These are phyloP conservation scores for Balamuthia mandrillaris DNA, from an alignment of 208 protist genomes.

Conservation along the genomic window DNA sequence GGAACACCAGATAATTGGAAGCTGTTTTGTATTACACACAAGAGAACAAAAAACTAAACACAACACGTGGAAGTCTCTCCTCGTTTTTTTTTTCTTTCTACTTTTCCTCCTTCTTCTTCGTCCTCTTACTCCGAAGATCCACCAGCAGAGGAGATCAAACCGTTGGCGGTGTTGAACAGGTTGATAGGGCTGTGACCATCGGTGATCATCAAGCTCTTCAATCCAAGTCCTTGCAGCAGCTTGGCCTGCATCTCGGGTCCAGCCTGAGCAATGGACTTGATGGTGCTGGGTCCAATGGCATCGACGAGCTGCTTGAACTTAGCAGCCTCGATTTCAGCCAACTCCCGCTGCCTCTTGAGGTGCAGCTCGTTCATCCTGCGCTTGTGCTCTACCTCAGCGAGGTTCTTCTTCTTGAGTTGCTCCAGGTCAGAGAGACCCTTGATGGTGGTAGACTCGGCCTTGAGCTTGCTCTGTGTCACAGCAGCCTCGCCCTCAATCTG, in stretches of 20 bases:
- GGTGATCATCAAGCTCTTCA: slow-evolving; percentile 88
- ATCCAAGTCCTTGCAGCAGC: slow-evolving; percentile 86
- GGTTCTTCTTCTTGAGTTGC: slow-evolving; percentile 71
- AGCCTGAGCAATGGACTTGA: slow-evolving; percentile 79
- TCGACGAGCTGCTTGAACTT: slow-evolving; percentile 83
- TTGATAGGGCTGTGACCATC: slow-evolving; percentile 92
- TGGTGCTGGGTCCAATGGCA: slow-evolving; percentile 80
- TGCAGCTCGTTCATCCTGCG: slow-evolving; percentile 75
- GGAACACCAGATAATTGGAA: too few species aligned
- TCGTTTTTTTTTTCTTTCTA: too few species aligned
- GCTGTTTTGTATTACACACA: too few species aligned
- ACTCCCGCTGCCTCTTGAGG: slow-evolving; percentile 64
- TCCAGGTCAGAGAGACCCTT: slow-evolving; percentile 70
- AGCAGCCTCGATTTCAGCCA: slow-evolving; percentile 82
- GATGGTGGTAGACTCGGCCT: slow-evolving; percentile 79
- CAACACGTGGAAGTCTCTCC: too few species aligned
- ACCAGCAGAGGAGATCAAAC: slow-evolving; percentile 74
- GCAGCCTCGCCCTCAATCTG: slow-evolving; percentile 82
- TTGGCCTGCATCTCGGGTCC: slow-evolving; percentile 92
- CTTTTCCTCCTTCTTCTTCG: too few species aligned
- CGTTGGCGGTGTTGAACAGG: slow-evolving; percentile 85
- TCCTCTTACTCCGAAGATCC: too few species aligned
- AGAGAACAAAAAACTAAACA: too few species aligned
- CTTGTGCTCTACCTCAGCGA: slow-evolving; percentile 80
- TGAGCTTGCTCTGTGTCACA: slow-evolving; percentile 75